Percentiles rank a stretch among this genome's conserved stretches.
phyloP scores from a whole-genome alignment of 805 yeast species.

The Candida easanensis region DNA sequence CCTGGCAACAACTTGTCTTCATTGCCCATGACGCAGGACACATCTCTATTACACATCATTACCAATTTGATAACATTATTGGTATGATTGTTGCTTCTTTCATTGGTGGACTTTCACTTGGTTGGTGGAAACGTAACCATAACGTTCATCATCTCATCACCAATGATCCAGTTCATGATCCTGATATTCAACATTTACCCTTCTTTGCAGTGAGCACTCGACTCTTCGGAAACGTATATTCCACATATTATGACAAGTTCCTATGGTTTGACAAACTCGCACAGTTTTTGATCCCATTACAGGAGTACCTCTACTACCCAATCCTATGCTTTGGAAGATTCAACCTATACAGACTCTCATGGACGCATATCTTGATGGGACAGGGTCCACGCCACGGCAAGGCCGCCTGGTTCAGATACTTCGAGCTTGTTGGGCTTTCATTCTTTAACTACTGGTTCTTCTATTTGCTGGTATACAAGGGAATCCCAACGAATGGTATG shows the following conservation, averaged over 20 bases:
- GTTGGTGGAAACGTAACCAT: slow-evolving; percentile 95
- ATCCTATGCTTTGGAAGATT: slow-evolving; percentile 80
- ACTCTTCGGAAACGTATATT: slow-evolving; percentile 64
- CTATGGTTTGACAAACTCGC: slow-evolving; percentile 71
- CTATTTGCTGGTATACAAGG: slow-evolving; percentile 52
- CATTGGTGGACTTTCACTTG: slow-evolving; percentile 83
- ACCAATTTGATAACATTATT: slow-evolving; percentile 68
- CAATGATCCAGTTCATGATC: slow-evolving; percentile 93
- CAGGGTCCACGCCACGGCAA: slow-evolving; percentile 77
- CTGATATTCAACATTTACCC: slow-evolving; percentile 91
- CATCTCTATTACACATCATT: slow-evolving; percentile 76
- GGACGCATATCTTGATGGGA: slow-evolving; percentile 74
- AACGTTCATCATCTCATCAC: slow-evolving; percentile 90
- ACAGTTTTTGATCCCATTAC: slow-evolving; percentile 54
- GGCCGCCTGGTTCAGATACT: slow-evolving; percentile 84
- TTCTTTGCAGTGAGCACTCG: slow-evolving; percentile 82
- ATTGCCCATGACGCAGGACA: slow-evolving; percentile 93
- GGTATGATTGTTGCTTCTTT: slow-evolving; percentile 75
- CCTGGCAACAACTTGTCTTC: slow-evolving; percentile 89
- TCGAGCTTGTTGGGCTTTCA: slow-evolving; percentile 65
- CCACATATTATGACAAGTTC: slow-evolving; percentile 72
- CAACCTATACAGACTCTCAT: slow-evolving; percentile 76
- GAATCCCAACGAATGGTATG: slow-evolving; percentile 50
- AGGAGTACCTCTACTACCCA: slow-evolving; percentile 72
- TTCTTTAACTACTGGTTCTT: slow-evolving; percentile 83